Conservation (phyloP, 148 eudicot genomes). For the Fallopia convolvulus region DNA sequence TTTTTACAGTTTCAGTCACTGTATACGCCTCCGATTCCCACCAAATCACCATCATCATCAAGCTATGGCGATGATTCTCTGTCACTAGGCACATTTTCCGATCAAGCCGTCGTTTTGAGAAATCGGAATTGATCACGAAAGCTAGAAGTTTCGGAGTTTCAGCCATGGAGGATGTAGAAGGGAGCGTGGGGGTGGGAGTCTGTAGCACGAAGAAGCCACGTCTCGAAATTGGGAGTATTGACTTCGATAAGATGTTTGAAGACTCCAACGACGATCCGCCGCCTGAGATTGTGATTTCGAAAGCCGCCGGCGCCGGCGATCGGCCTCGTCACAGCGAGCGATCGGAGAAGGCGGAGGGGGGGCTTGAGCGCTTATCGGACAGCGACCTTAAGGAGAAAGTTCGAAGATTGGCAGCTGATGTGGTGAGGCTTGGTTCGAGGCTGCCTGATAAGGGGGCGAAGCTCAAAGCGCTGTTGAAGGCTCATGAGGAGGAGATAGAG, state of each 20-base stretch:
- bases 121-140: neutral
- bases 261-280: slow-evolving; percentile 19
- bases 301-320: slow-evolving; percentile 5
- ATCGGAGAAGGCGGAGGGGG: slow-evolving; percentile 11
- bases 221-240: neutral
- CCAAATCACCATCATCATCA: neutral
- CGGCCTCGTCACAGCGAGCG: neutral
- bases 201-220: slow-evolving; percentile 12
- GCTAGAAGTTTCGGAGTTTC: neutral
- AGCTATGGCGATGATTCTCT: neutral
- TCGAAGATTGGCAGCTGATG: neutral
- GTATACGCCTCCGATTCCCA: neutral
- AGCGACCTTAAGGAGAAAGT: slow-evolving; percentile 6
- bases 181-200: neutral
- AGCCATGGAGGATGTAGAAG: slow-evolving; percentile 3
- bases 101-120: neutral
- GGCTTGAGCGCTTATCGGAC: neutral
- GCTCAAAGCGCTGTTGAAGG: slow-evolving; percentile 11
- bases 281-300: slow-evolving; percentile 18
- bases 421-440: neutral
- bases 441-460: slow-evolving; percentile 29
- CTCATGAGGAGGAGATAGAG: slow-evolving; percentile 16
- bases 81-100: neutral
- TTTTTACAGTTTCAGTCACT: neutral
- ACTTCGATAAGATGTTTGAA: slow-evolving; percentile 8